Evolutionary conservation across 2,329 filamentous ascomycete species (phyloP).

Genomic region (Rhinocladiella similis): DNA sequence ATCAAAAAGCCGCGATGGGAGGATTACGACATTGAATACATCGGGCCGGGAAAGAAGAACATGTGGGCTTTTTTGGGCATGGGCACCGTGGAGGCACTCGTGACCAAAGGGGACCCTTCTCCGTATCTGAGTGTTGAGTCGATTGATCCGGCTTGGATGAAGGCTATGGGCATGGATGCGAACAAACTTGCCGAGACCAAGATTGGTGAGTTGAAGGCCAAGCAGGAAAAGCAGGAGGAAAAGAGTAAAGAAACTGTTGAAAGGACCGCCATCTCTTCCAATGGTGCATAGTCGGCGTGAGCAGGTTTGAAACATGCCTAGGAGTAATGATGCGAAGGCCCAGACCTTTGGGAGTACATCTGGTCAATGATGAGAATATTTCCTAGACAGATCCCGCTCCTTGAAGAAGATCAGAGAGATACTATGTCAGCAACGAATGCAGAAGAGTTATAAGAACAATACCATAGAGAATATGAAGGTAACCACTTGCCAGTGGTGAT

Average conservation of each 20-base stretch:
- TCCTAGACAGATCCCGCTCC: no score
- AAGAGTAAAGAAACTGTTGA: conserved; percentile 22
- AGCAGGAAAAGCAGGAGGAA: conserved; percentile 15
- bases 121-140: conserved; percentile 35
- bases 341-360: no score
- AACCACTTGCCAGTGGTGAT: neutral
- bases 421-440: no score
- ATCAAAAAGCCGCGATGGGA: conserved; percentile 45
- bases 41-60: conserved; percentile 28
- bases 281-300: neutral
- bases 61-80: conserved; percentile 37
- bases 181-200: conserved; percentile 26
- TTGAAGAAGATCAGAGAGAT: no score
- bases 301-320: neutral
- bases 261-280: conserved; percentile 10
- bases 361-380: no score
- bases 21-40: conserved; percentile 47
- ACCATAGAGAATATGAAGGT: no score
- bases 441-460: no score
- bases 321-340: no score
- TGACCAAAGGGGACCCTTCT: conserved; percentile 32
- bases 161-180: conserved; percentile 27
- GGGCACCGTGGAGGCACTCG: conserved; percentile 34
- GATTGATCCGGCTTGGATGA: conserved; percentile 38
- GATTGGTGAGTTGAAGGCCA: conserved; percentile 22